Evolutionary conservation across 2,329 filamentous ascomycete species (phyloP), one percentile per base, ranked within the genome.

Genomic region (Phyllachora maydis): DNA sequence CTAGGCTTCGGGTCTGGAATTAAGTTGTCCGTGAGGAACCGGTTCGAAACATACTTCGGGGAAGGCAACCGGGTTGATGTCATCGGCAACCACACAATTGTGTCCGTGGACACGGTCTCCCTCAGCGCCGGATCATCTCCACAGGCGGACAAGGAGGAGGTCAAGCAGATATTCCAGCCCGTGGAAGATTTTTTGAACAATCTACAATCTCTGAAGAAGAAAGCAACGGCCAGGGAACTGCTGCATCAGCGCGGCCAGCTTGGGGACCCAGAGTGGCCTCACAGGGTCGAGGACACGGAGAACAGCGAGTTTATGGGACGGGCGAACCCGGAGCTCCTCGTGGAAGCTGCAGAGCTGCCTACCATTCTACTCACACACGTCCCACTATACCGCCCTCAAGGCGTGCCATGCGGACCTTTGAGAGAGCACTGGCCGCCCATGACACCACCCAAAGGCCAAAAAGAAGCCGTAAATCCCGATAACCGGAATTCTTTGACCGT

Each of bases 81-180:
- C 4, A 61, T 95, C 25, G 88, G 79, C 8, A 98, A 98, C 40
- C 88, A 98, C 43, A 90, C 81, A 0, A 82, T 98, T 41, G 78
- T 98, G 11, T 90, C 81, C 1, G 62, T 98, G 6, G 88, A 98
- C 42, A 67, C 74, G 0, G 72, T 92, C 4, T 93, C 83, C 0
- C 48, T 95, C 36, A 91, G 81, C 39, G 85, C 88, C 3, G 59
- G 44, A 21, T 54, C 54, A 2, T 65, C 63, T 3, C 42, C 52
- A 22, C 52, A 60, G 41, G 57, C 56, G 18, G 48, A 56, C 23
- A 44, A 47, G 4, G 47, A 61, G 24, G 60, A 67, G 18, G 42
- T 69, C 11, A 47, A 49, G 19, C 54, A 59, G 18, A 74, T 95
- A 11, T 92, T 78, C 55, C 60, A 60, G 13, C 79, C 83, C 0